These are phyloP conservation scores for Quercus agrifolia DNA, from an alignment of 306 rosid species.

Conservation along the genomic window DNA sequence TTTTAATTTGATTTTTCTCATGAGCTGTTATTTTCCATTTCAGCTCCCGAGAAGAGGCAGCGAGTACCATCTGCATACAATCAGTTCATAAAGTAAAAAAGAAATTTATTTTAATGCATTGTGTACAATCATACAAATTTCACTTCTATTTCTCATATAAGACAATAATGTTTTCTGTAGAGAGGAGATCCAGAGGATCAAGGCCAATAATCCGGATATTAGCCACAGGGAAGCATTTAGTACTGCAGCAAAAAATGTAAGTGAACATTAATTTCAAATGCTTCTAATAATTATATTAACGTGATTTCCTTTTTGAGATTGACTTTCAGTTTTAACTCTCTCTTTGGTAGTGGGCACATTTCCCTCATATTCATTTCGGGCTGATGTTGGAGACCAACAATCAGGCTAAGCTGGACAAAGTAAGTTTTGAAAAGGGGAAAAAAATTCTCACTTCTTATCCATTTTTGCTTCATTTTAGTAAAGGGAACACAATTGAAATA, in stretches of 20 bases:
- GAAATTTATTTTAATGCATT: neutral
- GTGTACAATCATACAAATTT: neutral
- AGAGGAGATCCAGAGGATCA: constrained; percentile 98
- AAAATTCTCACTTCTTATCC: neutral
- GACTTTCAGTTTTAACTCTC: neutral
- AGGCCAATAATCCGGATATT: constrained; percentile 94
- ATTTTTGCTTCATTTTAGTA: neutral
- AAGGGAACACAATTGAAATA: too few relatives aligned
- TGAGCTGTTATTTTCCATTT: constrained; percentile 64
- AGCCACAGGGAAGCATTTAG: constrained; percentile 98
- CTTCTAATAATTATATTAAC: neutral
- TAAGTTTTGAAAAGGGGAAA: constrained; percentile 27
- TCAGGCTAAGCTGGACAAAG: constrained; percentile 79
- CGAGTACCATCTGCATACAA: constrained; percentile 99
- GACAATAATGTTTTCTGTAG: constrained; percentile 34
- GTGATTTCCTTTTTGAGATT: neutral
- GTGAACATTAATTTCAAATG: neutral
- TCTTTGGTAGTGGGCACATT: constrained; percentile 84
- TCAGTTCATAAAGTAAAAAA: constrained; percentile 91
- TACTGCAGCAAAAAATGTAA: constrained; percentile 94
- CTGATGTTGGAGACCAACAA: constrained; percentile 85
- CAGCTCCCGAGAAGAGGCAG: constrained; percentile 99
- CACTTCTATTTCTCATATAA: neutral
- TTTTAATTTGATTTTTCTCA: neutral
- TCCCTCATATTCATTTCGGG: constrained; percentile 97